phyloP scores from a whole-genome alignment of 2,329 filamentous ascomycete genomes.

The Arthrobotrys pseudoclavata region DNA sequence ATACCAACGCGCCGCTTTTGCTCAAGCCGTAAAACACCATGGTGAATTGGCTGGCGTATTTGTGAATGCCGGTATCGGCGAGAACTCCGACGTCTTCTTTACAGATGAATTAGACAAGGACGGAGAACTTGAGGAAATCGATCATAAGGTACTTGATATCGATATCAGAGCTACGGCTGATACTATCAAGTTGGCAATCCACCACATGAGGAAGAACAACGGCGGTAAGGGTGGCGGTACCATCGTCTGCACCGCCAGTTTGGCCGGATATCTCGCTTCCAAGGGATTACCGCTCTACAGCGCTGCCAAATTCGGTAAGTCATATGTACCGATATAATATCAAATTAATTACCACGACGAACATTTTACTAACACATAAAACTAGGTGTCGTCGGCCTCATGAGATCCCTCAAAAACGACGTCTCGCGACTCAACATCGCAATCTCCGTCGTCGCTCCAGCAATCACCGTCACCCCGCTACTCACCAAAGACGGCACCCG shows the following conservation, averaged over 20 bases:
- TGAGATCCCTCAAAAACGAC: constrained; percentile 70
- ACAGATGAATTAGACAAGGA: constrained; percentile 67
- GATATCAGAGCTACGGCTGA: constrained; percentile 69
- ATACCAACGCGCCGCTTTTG: constrained; percentile 68
- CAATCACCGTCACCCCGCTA: constrained; percentile 69
- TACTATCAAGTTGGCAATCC: constrained; percentile 69
- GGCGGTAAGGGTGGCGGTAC: constrained; percentile 66
- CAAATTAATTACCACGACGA: no score
- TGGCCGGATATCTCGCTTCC: constrained; percentile 70
- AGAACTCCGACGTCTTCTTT: constrained; percentile 70
- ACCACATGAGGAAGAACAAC: constrained; percentile 68
- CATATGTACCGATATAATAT: background rate
- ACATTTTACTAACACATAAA: background rate
- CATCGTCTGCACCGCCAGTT: constrained; percentile 69
- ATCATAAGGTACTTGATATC: constrained; percentile 68
- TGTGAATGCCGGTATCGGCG: constrained; percentile 70
- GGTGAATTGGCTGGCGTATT: constrained; percentile 69
- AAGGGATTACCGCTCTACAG: constrained; percentile 69
- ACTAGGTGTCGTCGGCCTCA: constrained; percentile 68
- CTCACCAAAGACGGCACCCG: constrained; percentile 63
- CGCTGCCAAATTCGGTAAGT: constrained; percentile 69
- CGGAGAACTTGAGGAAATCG: constrained; percentile 68
- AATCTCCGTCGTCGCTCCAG: constrained; percentile 69
- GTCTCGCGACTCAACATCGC: constrained; percentile 68
- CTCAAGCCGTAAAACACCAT: constrained; percentile 67